Conservation (phyloP, 768 basidiomycete species). For the Tubosaeta brunneosetosa region DNA sequence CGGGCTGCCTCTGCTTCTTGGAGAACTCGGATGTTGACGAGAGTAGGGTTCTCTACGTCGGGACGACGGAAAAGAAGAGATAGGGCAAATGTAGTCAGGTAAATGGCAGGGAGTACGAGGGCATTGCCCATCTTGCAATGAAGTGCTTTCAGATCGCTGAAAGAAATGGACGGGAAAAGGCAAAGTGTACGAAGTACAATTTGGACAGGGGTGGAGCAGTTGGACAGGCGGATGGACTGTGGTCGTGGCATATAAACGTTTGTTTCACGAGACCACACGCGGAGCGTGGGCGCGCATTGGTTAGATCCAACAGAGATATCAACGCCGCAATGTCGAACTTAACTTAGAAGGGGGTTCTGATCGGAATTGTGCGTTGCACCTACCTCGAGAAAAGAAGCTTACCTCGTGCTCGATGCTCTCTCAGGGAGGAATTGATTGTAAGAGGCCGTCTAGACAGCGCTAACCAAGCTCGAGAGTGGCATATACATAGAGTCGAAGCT, state of each 20-base stretch:
- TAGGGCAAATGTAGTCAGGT: background rate
- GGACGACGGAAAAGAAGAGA: conserved; percentile 1
- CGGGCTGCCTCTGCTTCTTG: conserved; percentile 3
- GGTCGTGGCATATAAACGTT: background rate
- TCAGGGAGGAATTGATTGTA: too few relatives aligned
- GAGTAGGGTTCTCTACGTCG: conserved; percentile 7
- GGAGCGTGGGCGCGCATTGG: too few relatives aligned
- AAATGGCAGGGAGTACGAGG: background rate
- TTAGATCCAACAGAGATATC: too few relatives aligned
- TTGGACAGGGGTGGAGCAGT: too few relatives aligned
- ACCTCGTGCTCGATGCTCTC: background rate
- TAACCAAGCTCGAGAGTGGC: too few relatives aligned
- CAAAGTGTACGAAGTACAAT: background rate
- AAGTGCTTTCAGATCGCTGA: background rate
- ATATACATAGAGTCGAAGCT: too few relatives aligned
- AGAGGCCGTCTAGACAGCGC: too few relatives aligned
- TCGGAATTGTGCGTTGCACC: background rate
- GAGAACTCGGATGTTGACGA: conserved; percentile 5
- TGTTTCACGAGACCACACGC: background rate
- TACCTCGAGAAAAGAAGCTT: background rate
- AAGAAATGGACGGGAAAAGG: background rate
- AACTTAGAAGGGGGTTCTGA: background rate
- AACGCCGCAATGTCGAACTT: too few relatives aligned
- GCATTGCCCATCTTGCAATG: background rate
- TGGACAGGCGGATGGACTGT: too few relatives aligned